Evolutionary conservation across 179 eudicot species (phyloP).

Genomic region (Vitellaria paradoxa): DNA sequence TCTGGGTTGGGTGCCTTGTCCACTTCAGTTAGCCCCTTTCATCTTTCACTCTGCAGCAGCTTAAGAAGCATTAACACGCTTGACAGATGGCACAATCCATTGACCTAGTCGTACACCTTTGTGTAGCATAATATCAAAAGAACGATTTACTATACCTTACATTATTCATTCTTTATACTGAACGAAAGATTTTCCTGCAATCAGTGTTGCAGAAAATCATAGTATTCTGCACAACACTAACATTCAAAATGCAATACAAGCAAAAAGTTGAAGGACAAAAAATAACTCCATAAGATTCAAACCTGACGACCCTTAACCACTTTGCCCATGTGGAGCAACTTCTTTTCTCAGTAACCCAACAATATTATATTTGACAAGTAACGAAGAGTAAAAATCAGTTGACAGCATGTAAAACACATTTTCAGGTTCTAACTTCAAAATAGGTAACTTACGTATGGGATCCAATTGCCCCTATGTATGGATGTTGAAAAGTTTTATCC

Average conservation of each 20-base stretch:
- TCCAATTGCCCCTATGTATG: slow-evolving; percentile 77
- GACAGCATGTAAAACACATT: neutral
- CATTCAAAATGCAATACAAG: neutral
- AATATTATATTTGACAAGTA: slow-evolving; percentile 72
- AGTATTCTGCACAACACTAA: too few species aligned
- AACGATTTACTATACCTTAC: neutral
- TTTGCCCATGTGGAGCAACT: neutral
- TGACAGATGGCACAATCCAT: neutral
- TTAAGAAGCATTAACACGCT: neutral
- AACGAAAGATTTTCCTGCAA: neutral
- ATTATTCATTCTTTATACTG: neutral
- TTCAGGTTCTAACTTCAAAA: slow-evolving; percentile 1
- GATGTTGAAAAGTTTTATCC: slow-evolving; percentile 97
- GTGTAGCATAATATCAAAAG: neutral
- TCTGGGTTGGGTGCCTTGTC: too few species aligned
- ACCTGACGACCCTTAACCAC: neutral
- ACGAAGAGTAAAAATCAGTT: neutral
- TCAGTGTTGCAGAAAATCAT: neutral
- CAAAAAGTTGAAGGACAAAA: neutral
- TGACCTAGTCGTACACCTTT: neutral
- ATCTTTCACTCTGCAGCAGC: neutral
- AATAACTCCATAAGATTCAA: neutral
- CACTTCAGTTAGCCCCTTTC: neutral
- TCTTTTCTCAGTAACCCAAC: slow-evolving; percentile 39
- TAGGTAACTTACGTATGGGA: slow-evolving; percentile 81